Evolutionary conservation across 148 eudicot genomes (phyloP).

Genomic region (Simmondsia chinensis): DNA sequence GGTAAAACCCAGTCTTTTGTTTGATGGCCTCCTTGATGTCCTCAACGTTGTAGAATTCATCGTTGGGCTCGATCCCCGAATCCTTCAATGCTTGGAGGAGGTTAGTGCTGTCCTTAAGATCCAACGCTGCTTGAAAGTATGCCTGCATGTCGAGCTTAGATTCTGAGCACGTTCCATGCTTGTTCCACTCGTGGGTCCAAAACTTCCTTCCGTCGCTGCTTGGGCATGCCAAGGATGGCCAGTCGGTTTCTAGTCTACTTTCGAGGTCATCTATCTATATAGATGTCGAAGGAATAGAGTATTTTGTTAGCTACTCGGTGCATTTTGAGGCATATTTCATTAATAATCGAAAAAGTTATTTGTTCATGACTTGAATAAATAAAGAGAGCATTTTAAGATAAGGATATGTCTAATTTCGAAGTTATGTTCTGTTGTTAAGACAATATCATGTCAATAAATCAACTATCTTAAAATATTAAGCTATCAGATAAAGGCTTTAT

Average conservation of each 20-base stretch:
- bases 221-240: slow-evolving; percentile 53
- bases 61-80: slow-evolving; percentile 33
- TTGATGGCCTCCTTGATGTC: slow-evolving; percentile 22
- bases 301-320: background rate
- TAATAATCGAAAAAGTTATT: too few relatives aligned
- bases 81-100: slow-evolving; percentile 24
- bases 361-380: too few relatives aligned
- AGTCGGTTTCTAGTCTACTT: slow-evolving; percentile 16
- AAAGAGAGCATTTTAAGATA: too few relatives aligned
- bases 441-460: too few relatives aligned
- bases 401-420: too few relatives aligned
- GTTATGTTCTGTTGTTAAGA: too few relatives aligned
- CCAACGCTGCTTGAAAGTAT: slow-evolving; percentile 34
- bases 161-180: slow-evolving; percentile 50
- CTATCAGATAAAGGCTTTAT: too few relatives aligned
- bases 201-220: slow-evolving; percentile 25
- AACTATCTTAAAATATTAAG: too few relatives aligned
- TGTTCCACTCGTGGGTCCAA: slow-evolving; percentile 54
- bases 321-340: too few relatives aligned
- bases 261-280: slow-evolving; percentile 14
- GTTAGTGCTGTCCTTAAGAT: slow-evolving; percentile 19
- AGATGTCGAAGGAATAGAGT: background rate
- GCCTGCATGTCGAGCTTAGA: slow-evolving; percentile 25
- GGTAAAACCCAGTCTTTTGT: slow-evolving; percentile 18
- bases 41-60: slow-evolving; percentile 22